phyloP scores from a whole-genome alignment of 1,139 yeast genomes.

The Pneumocystis jirovecii region DNA sequence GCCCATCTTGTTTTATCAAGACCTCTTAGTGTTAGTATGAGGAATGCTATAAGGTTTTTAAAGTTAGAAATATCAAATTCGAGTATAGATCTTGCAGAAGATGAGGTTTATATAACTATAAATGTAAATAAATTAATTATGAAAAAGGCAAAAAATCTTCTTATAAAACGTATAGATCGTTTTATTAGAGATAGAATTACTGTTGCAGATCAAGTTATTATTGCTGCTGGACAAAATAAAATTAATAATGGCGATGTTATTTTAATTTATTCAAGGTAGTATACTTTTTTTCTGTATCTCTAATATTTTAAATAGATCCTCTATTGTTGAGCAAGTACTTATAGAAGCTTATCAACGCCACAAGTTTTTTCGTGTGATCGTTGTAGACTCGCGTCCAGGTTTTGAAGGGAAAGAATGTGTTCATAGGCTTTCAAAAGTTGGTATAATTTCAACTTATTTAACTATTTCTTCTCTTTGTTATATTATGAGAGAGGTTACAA shows the following conservation, averaged over 20 bases:
- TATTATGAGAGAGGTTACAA: slow-evolving; percentile 68
- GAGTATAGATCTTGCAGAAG: slow-evolving; percentile 56
- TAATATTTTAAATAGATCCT: slow-evolving; percentile 29
- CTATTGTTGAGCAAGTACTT: slow-evolving; percentile 64
- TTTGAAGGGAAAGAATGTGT: slow-evolving; percentile 83
- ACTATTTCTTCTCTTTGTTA: slow-evolving; percentile 64
- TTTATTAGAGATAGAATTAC: slow-evolving; percentile 77
- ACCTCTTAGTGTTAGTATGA: slow-evolving; percentile 88
- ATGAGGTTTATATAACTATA: slow-evolving; percentile 27
- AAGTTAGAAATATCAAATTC: slow-evolving; percentile 75
- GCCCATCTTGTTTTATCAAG: slow-evolving; percentile 84
- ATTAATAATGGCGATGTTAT: slow-evolving; percentile 66
- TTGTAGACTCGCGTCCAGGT: slow-evolving; percentile 89
- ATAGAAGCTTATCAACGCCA: slow-evolving; percentile 51
- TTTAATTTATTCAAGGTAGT: slow-evolving; percentile 59
- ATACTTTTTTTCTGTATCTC: neutral
- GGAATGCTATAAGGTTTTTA: slow-evolving; percentile 92
- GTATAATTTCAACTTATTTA: slow-evolving; percentile 56
- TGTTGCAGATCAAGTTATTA: slow-evolving; percentile 68
- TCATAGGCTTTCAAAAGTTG: slow-evolving; percentile 40
- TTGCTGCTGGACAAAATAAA: slow-evolving; percentile 65
- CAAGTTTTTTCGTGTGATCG: slow-evolving; percentile 62
- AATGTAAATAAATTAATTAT: neutral
- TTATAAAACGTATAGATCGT: slow-evolving; percentile 56
- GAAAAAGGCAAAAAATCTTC: slow-evolving; percentile 38